Base-by-base conservation (phyloP, 768 basidiomycete species). In the Termitomyces sp. region DNA sequence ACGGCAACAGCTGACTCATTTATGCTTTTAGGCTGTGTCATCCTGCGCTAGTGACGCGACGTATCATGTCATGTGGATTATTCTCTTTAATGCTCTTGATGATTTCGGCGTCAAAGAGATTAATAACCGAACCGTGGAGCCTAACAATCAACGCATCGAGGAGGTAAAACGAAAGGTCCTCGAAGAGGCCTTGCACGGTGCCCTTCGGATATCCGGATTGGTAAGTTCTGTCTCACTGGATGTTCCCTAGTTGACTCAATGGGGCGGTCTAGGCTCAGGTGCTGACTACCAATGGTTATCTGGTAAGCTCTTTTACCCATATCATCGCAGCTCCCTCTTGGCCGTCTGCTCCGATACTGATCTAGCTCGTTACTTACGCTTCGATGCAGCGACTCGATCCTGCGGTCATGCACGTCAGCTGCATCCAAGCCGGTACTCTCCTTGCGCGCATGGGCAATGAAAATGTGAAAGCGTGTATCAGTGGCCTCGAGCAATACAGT, bases 11-110 rank as follows among this genome's bases (percentile, higher is more conserved):
- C 54, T 39, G 52, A 60, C 56, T 63, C 57, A 57, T 49, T 63
- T 59, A 59, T 49, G 16, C 62, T 59, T 59, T 22, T 60, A 84
- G 81, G 80, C 79, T 46, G 80, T 81, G 36, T 78, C 78, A 53
- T 78, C 78, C 77, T 90, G 90, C 66, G 89, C 90, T 20, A 92
- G 90, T 69, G 91, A 95, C 70, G 91, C 92, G 33, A 92, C 90
- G 33, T 96, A 91, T 71, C 94, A 97, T 75, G 85, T 90, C 67
- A 89, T 96, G 85, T 96, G 92, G 93, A 87, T 95, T 62, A 84
- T 88, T 45, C 74, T 94, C 4, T 90, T 91, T 73, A 86, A 81
- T 63, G 93, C 94, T 1, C 74, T 96, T 64, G 89, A 92, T 60
- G 93, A 96, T 60, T 94, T 84, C 69, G 93, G 93, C 12, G 79